These are phyloP conservation scores for Zygosaccharomyces gambellarensis DNA, from an alignment of 805 yeast species.

Conservation along the genomic window DNA sequence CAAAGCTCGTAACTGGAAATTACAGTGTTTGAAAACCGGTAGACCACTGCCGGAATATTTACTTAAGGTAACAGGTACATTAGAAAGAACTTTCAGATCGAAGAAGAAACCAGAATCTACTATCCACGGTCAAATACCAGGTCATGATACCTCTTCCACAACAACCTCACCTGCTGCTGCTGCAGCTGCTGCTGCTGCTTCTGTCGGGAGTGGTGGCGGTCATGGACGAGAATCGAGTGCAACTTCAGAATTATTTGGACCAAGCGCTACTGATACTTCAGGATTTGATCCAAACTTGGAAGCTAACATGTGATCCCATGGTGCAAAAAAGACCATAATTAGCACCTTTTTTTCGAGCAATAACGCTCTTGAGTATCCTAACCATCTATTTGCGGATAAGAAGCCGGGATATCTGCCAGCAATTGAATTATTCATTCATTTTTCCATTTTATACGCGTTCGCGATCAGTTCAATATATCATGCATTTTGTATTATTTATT, in stretches of 20 bases:
- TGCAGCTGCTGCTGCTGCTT: neutral
- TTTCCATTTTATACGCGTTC: too few species aligned
- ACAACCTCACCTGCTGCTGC: constrained; percentile 2
- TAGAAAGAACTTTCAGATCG: constrained; percentile 50
- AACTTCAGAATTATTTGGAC: constrained; percentile 17
- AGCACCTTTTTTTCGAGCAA: neutral
- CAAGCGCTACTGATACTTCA: constrained; percentile 13
- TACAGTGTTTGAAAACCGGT: constrained; percentile 73
- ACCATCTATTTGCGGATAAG: neutral
- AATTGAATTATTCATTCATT: too few species aligned
- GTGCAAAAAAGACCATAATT: neutral
- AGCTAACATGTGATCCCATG: constrained; percentile 13
- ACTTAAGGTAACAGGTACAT: constrained; percentile 80
- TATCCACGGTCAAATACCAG: neutral
- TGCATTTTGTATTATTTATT: too few species aligned
- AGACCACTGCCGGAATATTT: constrained; percentile 76
- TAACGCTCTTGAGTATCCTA: neutral
- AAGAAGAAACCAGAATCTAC: constrained; percentile 24
- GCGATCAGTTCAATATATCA: too few species aligned
- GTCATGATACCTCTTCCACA: neutral
- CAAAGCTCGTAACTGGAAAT: constrained; percentile 93
- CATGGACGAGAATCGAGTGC: constrained; percentile 10
- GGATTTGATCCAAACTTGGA: constrained; percentile 26
- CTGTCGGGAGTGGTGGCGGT: neutral
- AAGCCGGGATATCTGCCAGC: too few species aligned